These are phyloP conservation scores for Globisporangium viniferum DNA, from an alignment of 352 stramenopile genomes.

Conservation along the genomic window DNA sequence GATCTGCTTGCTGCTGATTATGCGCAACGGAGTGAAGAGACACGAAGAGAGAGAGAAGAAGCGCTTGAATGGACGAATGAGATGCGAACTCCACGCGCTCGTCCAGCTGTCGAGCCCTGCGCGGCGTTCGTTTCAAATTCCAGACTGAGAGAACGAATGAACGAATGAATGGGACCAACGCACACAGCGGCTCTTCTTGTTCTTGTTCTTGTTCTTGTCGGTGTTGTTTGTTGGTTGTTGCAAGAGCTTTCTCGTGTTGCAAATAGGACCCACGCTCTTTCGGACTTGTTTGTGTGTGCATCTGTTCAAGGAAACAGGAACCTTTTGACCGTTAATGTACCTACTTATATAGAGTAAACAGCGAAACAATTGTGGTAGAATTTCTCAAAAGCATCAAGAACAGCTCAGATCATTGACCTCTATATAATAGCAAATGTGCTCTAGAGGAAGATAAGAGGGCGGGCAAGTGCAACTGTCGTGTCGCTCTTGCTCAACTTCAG, in stretches of 20 bases:
- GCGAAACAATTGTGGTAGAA: neutral
- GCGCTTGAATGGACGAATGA: neutral
- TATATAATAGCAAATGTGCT: neutral
- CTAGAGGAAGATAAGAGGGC: neutral
- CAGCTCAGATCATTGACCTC: neutral
- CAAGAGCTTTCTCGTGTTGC: neutral
- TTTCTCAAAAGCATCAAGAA: neutral
- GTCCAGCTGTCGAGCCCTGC: neutral
- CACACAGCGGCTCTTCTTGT: neutral
- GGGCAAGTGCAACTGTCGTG: neutral
- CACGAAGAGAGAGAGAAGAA: neutral
- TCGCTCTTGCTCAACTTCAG: slow-evolving; percentile 7
- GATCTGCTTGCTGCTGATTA: neutral
- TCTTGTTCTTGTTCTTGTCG: neutral
- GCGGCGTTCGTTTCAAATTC: slow-evolving; percentile 16
- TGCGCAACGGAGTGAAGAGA: neutral
- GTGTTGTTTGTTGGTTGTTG: neutral
- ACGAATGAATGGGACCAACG: neutral
- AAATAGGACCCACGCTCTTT: neutral
- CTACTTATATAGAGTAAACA: neutral
- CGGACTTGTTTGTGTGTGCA: neutral
- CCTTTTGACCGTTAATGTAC: neutral
- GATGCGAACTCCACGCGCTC: neutral
- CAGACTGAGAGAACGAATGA: slow-evolving; percentile 9
- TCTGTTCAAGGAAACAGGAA: neutral